Base-by-base conservation (phyloP, 257 asterid species). In the Petrea volubilis region DNA sequence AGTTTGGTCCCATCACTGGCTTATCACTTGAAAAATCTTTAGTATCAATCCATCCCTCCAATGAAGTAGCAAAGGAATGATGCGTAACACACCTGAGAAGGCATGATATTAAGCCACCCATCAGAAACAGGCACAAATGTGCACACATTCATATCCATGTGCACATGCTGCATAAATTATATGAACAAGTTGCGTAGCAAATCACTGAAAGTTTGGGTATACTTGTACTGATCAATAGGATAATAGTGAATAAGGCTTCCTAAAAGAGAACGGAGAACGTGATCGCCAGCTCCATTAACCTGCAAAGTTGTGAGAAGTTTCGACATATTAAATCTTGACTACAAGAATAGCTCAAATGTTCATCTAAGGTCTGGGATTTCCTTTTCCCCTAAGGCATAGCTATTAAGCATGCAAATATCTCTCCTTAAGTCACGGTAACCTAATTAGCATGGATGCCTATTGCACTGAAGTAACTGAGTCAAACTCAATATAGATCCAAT, bases 211-310 rank as follows among this genome's bases (percentile, higher is more conserved):
- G 80, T 59, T 59, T 38, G 17, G 17, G 70, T 75, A 46, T 75
- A 95, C 99, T 87, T 95, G 96, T 90, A 91, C 77, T 92, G 99
- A 79, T 95, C 93, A 67, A 84, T 78, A 70, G 99, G 98, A 76
- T 95, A 92, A 80, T 95, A 95, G 75, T 86, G 96, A 71, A 88
- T 83, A 84, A 95, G 86, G 81, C 97, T 88, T 77, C 97, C 99
- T 77, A 95, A 87, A 74, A 95, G 98, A 79, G 99, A 92, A 82
- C 99, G 94, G 17, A 95, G 96, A 71, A 90, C 83, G 60, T 90
- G 96, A 80, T 90, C 99, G 76, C 97, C 97, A 73, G 99, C 98
- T 66, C 99, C 97, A 84, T 95, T 95, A 62, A 95, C 98, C 99
- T 95, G 95, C 81, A 84, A 81, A 53, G 66, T 64, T 18, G 27